Evolutionary conservation across 495 filamentous ascomycete species (phyloP), one percentile per base, ranked within the genome.

Genomic region (Aspergillus coremiiformis): DNA sequence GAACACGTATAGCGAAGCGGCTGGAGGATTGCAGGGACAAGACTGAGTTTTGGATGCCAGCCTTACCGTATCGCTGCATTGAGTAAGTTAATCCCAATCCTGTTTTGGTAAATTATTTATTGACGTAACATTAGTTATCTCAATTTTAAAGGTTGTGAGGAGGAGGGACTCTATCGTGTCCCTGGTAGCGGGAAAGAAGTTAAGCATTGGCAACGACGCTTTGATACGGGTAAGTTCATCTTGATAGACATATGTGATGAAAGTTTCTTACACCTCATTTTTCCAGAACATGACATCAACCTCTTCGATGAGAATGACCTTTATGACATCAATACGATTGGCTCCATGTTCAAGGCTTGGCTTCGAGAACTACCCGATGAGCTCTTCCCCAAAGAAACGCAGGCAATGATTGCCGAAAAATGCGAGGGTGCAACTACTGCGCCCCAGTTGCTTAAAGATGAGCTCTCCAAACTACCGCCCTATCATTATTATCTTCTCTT

Each of bases 41-140:
- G 76, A 95, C 90, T 0, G 90, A 95, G 60, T 96, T 91, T 62
- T 96, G 90, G 90, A 93, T 96, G 89, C 90, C 90, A 0, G 86
- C 89, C 15, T 82, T 96, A 42, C 90, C 90, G 0, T 95, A 90
- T 80, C 77, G 90, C 46, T 91, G 86, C 23, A 93, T 96, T 56
- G 90, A 96, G 78, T 83, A 66, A 67, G 79, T 72, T 21, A 2
- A 27, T 1, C 24, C 10, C 33, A 44, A 37, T 21, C 49, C 6
- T 39, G 21, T 20, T 35, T 19, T 11, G 27, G 19, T 49, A 27
- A 33, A 23, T 21, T 41, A 30, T 26, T 47, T 22, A 49, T 58
- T 66, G 52, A 63, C 45, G 4, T 41, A 44, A 19, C 12, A 10
- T 24, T 45, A 83, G 79, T 68, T 96, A 92, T 65, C 80, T 96